Evolutionary conservation across 2,329 filamentous ascomycete genomes (phyloP).

Genomic region (Botrytis squamosa): DNA sequence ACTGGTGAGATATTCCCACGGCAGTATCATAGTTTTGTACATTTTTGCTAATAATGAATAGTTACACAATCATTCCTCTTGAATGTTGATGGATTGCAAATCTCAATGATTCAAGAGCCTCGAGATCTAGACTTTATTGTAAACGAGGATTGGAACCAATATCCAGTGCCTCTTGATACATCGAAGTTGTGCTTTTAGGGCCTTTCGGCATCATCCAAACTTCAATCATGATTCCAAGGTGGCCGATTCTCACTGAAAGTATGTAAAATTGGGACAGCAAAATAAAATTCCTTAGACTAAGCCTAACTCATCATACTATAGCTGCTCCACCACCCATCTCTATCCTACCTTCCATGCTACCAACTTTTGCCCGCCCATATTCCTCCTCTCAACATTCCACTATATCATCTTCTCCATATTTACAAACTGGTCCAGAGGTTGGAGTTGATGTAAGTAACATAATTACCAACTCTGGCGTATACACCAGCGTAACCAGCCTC

Average conservation of each 20-base stretch:
- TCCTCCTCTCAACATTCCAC: not conserved
- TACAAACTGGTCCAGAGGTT: constrained; percentile 11
- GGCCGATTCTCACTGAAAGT: not conserved
- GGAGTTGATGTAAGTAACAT: constrained; percentile 19
- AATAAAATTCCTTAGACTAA: not conserved
- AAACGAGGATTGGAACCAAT: not conserved
- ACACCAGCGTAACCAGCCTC: constrained; percentile 25
- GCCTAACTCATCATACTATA: constrained; percentile 3
- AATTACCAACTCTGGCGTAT: constrained; percentile 28
- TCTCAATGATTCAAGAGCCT: not conserved
- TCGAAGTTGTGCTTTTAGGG: not conserved
- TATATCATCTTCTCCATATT: not conserved
- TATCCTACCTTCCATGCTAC: not conserved
- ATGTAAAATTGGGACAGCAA: not conserved
- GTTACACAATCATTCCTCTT: not conserved
- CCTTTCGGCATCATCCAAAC: not conserved
- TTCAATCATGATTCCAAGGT: not conserved
- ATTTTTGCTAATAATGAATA: not conserved
- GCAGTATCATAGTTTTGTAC: not conserved
- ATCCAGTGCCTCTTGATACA: not conserved
- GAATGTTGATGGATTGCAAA: not conserved
- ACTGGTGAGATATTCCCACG: constrained; percentile 4
- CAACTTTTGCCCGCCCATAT: not conserved
- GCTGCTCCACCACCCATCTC: not conserved
- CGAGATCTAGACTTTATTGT: not conserved